These are phyloP conservation scores for Sclerotinia sclerotiorum DNA, from an alignment of 2,329 filamentous ascomycete species.

Conservation along the genomic window DNA sequence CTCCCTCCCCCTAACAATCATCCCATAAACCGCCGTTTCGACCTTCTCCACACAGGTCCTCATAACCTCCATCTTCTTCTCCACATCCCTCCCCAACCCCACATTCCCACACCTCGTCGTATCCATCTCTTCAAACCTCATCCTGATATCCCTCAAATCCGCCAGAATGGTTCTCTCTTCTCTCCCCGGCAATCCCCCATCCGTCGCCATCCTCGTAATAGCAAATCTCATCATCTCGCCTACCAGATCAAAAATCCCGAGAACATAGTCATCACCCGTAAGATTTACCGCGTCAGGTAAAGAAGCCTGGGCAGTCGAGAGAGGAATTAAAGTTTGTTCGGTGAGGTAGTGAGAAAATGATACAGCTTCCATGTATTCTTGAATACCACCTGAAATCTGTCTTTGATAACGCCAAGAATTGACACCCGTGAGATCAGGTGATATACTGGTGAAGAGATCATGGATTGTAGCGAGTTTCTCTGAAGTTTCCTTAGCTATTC, in stretches of 20 bases:
- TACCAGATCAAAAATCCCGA: constrained; percentile 89
- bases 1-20: constrained; percentile 84
- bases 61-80: constrained; percentile 85
- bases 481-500: constrained; percentile 69
- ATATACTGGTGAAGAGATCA: constrained; percentile 65
- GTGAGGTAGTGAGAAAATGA: constrained; percentile 86
- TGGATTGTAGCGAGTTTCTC: constrained; percentile 70
- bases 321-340: constrained; percentile 71
- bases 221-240: constrained; percentile 98
- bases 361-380: constrained; percentile 92
- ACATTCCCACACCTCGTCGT: constrained; percentile 50
- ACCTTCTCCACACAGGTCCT: constrained; percentile 89
- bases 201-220: constrained; percentile 81
- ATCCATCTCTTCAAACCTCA: constrained; percentile 73
- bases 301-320: constrained; percentile 55
- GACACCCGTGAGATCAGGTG: constrained; percentile 71
- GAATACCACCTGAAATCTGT: constrained; percentile 75
- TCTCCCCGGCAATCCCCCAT: constrained; percentile 45
- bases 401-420: constrained; percentile 81
- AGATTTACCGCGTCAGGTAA: constrained; percentile 58
- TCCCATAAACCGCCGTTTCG: constrained; percentile 83
- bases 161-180: constrained; percentile 63
- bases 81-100: constrained; percentile 60
- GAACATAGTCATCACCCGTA: constrained; percentile 80
- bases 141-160: constrained; percentile 77